Evolutionary conservation across 2,329 filamentous ascomycete genomes (phyloP), one percentile per base, ranked within the genome.

Genomic region (Bisporella sp.): DNA sequence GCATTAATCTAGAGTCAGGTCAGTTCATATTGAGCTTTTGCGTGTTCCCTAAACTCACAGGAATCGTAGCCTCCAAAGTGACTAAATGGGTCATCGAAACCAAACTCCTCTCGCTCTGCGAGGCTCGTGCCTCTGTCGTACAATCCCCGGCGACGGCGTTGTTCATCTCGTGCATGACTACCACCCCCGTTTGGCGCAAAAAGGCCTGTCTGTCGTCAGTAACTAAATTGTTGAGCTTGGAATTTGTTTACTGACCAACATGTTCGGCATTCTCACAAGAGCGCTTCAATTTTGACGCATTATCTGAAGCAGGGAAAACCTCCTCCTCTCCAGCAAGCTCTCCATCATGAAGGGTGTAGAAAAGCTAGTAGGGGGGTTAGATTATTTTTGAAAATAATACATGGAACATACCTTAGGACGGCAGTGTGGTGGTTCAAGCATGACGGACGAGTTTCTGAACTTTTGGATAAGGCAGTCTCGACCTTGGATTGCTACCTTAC

Each of bases 371-470:
- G 71, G 69, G 44, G 75, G 31, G 40, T 31, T 41, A 21, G 11
- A 35, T 28, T 7, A 30, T 31, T 5, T 7, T 7, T 31, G 8
- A 37, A 68, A 65, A 1, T 76, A 78, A 31, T 7, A 11, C 40
- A 40, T 47, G 49, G 59, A 33, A 48, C 13, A 45, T 67, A 90
- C 86, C 76, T 95, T 95, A 1, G 93, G 93, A 1, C 89, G 84
- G 62, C 89, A 95, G 47, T 85, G 82, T 1, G 81, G 75, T 8
- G 83, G 79, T 69, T 97, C 91, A 1, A 92, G 75, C 89, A 97
- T 96, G 31, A 99, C 90, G 0, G 89, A 92, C 39, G 89, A 96
- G 71, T 99, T 99, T 35, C 93, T 84, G 64, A 99, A 99, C 65
- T 97, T 96, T 66, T 95, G 87, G 5, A 96, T 81, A 0, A 97